These are phyloP conservation scores for Euclidium syriacum DNA, from an alignment of 345 rosid genomes.

Conservation along the genomic window DNA sequence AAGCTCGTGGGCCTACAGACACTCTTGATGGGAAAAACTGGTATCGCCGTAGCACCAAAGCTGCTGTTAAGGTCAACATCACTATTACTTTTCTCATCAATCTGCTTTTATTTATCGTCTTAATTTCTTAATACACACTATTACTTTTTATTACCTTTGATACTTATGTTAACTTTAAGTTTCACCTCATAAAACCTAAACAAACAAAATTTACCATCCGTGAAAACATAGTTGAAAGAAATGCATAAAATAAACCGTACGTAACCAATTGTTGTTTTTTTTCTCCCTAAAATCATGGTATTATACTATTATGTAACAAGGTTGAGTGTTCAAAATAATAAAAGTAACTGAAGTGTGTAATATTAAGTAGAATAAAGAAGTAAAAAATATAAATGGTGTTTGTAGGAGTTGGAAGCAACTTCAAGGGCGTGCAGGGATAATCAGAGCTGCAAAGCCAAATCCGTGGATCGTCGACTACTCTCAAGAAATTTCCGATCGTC, in stretches of 20 bases:
- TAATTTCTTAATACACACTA: no score
- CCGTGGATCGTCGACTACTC: constrained; percentile 2
- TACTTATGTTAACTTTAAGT: no score
- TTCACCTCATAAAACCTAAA: no score
- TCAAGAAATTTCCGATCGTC: constrained; percentile 1
- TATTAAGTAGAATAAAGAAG: no score
- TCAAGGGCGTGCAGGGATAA: constrained; percentile 15
- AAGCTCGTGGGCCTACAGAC: background rate
- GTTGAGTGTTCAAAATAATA: no score
- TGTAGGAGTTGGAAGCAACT: constrained; percentile 26
- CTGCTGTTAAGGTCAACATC: constrained; percentile 19
- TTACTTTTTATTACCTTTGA: no score
- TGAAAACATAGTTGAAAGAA: background rate
- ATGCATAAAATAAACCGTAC: background rate
- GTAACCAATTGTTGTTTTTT: no score
- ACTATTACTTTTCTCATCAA: constrained; percentile 3
- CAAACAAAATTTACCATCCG: background rate
- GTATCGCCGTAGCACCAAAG: constrained; percentile 24
- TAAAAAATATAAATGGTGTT: background rate
- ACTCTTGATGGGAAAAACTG: constrained; percentile 26
- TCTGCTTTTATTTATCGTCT: background rate
- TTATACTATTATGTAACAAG: background rate
- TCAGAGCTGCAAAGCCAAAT: constrained; percentile 14
- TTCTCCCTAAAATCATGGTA: background rate
- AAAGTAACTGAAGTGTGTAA: no score